Base-by-base conservation (phyloP, 768 basidiomycete genomes). In the Polyporus arcularius region DNA sequence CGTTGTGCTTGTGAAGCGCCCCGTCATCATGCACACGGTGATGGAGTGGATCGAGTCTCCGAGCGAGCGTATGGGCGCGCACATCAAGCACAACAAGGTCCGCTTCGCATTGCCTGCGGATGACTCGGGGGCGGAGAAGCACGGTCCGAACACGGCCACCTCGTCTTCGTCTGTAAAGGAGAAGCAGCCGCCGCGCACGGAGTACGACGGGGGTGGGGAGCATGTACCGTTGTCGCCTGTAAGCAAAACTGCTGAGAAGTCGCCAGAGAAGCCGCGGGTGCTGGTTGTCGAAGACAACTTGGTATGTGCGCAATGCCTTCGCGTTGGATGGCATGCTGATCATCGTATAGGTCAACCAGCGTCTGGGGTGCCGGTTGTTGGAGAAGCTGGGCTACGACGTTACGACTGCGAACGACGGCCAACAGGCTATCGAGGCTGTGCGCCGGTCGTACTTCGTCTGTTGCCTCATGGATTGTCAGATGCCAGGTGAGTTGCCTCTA, bases 401-500 rank as follows among this genome's bases (percentile, higher is more conserved):
- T 11, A 45, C 40, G 26, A 68, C 69, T 3, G 69, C 68, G 5
- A 67, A 64, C 60, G 64, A 72, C 45, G 71, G 71, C 1, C 63
- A 69, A 47, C 57, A 70, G 42, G 71, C 71, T 0, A 55, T 72
- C 4, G 69, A 68, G 4, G 62, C 59, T 4, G 59, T 65, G 8
- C 58, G 59, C 40, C 28, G 57, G 48, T 56, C 46, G 2, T 46
- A 50, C 10, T 70, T 67, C 55, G 51, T 61, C 18, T 66, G 63
- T 46, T 69, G 69, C 31, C 57, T 72, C 18, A 72, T 72, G 71
- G 71, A 72, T 38, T 72, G 71, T 32, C 71, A 72, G 57, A 66
- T 70, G 53, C 58, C 60, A 52, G 55, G 65, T 68, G 51, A 43
- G 64, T 31, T 53, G 42, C 53, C 47, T 30, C 42, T 45, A 2